These are phyloP conservation scores for Trichopus zeylanicus DNA, from an alignment of 116 monocot genomes.

Conservation along the genomic window DNA sequence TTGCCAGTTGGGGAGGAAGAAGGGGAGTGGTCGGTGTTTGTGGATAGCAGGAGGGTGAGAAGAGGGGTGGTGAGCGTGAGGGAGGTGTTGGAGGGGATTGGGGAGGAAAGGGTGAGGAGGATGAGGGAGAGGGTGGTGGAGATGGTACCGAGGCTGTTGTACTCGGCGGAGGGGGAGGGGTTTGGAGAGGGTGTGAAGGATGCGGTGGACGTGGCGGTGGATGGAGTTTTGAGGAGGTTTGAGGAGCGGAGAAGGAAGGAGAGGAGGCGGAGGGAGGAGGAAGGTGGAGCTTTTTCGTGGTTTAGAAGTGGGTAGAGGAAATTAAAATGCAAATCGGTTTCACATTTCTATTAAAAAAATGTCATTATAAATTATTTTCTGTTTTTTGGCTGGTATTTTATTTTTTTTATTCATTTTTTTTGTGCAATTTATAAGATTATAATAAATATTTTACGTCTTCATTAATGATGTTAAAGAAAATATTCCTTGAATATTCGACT, in stretches of 20 bases:
- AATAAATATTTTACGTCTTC: too few species aligned
- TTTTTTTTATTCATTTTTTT: too few species aligned
- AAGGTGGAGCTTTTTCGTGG: background rate
- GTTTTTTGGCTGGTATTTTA: too few species aligned
- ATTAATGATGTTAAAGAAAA: too few species aligned
- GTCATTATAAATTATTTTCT: too few species aligned
- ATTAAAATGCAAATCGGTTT: too few species aligned
- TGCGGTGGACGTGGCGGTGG: slow-evolving; percentile 49
- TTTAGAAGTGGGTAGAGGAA: background rate
- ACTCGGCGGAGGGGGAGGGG: slow-evolving; percentile 20
- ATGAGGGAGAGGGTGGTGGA: slow-evolving; percentile 54
- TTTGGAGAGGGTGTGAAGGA: slow-evolving; percentile 29
- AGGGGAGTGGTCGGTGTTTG: slow-evolving; percentile 74
- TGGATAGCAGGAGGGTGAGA: slow-evolving; percentile 51
- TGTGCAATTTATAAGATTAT: too few species aligned
- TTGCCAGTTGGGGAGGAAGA: slow-evolving; percentile 29
- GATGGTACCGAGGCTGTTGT: slow-evolving; percentile 44
- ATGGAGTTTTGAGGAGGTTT: slow-evolving; percentile 35
- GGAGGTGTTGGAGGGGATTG: slow-evolving; percentile 39
- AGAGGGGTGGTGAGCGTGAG: slow-evolving; percentile 45
- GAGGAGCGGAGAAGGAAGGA: slow-evolving; percentile 3
- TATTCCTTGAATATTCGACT: too few species aligned
- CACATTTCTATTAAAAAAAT: too few species aligned
- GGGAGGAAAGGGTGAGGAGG: slow-evolving; percentile 31
- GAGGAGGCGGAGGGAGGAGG: background rate